Evolutionary conservation across 345 rosid species (phyloP).

Genomic region (Cardamine occulta): DNA sequence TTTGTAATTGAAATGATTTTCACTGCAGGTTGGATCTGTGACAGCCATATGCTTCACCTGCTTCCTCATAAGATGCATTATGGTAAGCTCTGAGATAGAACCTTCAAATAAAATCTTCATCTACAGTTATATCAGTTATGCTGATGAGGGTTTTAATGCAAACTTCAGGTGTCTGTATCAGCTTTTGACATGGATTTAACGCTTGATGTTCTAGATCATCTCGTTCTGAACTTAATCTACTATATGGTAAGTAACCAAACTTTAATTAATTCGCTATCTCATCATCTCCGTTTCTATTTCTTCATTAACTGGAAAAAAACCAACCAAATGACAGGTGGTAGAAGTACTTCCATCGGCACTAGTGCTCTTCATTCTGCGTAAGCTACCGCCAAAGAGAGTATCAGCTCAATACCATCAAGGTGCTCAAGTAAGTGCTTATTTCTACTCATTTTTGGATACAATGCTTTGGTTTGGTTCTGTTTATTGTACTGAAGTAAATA

Average conservation of each 20-base stretch:
- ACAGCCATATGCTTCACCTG: conserved; percentile 97
- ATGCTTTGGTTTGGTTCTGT: no score
- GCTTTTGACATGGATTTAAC: conserved; percentile 79
- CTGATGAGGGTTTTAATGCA: not conserved
- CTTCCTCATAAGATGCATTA: conserved; percentile 88
- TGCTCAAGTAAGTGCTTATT: no score
- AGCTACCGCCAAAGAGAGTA: no score
- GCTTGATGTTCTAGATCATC: conserved; percentile 90
- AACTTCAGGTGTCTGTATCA: conserved; percentile 71
- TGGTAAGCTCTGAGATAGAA: conserved; percentile 58
- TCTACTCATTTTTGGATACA: no score
- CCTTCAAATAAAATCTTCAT: not conserved
- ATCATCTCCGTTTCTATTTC: no score
- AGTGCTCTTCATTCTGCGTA: no score
- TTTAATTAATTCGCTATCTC: not conserved
- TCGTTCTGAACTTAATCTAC: conserved; percentile 86
- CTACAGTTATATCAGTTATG: not conserved
- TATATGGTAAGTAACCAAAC: conserved; percentile 62
- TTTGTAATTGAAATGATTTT: no score
- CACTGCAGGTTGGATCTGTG: conserved; percentile 97
- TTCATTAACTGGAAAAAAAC: no score
- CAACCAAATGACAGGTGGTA: no score
- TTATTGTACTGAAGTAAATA: no score
- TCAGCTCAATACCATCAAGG: no score
- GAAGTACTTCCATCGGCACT: no score